Base-by-base conservation (phyloP, 768 basidiomycete species). In the Lactifluus volemus region DNA sequence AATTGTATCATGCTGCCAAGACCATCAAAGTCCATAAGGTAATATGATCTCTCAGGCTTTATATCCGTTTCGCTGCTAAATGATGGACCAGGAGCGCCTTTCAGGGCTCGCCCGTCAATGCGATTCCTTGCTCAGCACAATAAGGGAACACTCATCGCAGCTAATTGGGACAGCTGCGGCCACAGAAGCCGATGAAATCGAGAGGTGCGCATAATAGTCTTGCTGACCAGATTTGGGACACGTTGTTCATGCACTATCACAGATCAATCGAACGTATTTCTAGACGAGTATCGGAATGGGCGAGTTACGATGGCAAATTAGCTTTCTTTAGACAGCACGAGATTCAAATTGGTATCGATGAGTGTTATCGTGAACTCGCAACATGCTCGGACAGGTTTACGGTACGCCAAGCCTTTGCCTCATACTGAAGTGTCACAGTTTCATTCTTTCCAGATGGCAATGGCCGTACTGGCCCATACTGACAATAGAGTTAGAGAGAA, bases 291-390 rank as follows among this genome's bases (percentile, higher is more conserved):
- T 19, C n/a, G 8, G 41, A 15, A 19, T 62, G 61, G 61, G 52
- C 30, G 14, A 7, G 2, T 6, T 48, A 58, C 14, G 7, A 25
- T 25, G 25, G 32, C 21, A 19, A 53, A 10, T 11, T 34, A 2
- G 38, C 25, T 57, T 75, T 78, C 65, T 48, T 77, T 17, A 67
- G 68, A 45, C 76, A 75, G 64, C 59, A 68, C 21, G 76, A 76
- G 52, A 76, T 79, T 15, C 73, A 73, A 58, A 69, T 75, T 36
- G 77, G 74, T 1, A 72, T 79, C 45, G 73, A 75, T 53, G 65
- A 70, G 45, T 67, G 77, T 34, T 67, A 25, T 25, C 25, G 25
- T 25, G 25, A 25, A 25, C 25, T 25, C 25, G 2, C 25, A 25
- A 25, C 25, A 76, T 71, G 71, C 30, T 70, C 73, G 56, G 69